Conservation (phyloP, 345 rosid genomes). For the Linum tenue region DNA sequence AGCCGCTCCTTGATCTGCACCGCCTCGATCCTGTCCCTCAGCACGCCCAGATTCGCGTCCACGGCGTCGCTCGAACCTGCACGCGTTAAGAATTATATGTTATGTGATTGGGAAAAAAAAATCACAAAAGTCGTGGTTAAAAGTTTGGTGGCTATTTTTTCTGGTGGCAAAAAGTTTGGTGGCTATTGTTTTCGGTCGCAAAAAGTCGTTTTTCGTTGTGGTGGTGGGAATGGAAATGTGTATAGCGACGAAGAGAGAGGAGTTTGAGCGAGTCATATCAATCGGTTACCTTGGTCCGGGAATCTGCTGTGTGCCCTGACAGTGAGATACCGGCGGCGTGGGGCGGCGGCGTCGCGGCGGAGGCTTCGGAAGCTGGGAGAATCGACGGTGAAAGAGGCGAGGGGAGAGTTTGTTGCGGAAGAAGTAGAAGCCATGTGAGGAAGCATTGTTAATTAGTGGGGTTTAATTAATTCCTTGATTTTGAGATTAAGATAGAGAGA, state of each 20-base stretch:
- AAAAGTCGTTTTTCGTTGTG: too few species aligned
- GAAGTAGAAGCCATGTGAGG: background rate
- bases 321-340: background rate
- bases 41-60: background rate
- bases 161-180: too few species aligned
- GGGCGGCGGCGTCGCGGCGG: background rate
- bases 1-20: constrained; percentile 3
- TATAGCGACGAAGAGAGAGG: background rate
- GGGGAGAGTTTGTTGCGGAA: background rate
- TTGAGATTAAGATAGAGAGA: background rate
- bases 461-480: background rate
- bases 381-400: background rate
- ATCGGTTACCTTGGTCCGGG: background rate
- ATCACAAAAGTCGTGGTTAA: background rate
- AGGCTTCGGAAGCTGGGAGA: background rate
- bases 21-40: background rate
- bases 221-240: background rate
- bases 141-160: too few species aligned
- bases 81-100: background rate
- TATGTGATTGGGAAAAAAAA: background rate
- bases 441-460: background rate
- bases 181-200: too few species aligned
- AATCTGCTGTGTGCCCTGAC: background rate
- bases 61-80: background rate
- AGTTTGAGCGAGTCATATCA: too few species aligned